Conservation (phyloP, 2,329 filamentous ascomycete species). For the Alternaria gansuensis region DNA sequence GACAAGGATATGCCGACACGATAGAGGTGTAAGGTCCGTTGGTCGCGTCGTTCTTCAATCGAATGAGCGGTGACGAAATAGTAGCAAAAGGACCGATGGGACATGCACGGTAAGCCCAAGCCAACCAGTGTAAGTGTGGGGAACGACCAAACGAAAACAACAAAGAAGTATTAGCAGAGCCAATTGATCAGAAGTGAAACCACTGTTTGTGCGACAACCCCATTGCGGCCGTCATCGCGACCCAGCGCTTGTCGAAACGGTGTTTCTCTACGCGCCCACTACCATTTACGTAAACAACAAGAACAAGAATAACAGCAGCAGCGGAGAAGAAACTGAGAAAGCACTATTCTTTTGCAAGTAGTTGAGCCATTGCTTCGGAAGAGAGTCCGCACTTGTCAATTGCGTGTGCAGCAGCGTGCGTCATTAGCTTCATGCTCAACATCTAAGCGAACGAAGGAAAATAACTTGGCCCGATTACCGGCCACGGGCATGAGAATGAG, state of each 20-base stretch:
- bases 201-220: slow-evolving; percentile 13
- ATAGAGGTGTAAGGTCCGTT: slow-evolving; percentile 21
- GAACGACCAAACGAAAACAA: slow-evolving; percentile 27
- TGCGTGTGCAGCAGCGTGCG: slow-evolving; percentile 40
- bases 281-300: not conserved
- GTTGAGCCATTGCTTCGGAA: slow-evolving; percentile 36
- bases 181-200: slow-evolving; percentile 8
- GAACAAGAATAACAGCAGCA: not conserved
- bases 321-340: not conserved
- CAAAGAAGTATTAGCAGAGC: slow-evolving; percentile 14
- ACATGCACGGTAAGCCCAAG: slow-evolving; percentile 27
- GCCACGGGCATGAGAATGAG: slow-evolving; percentile 23
- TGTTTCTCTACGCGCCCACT: slow-evolving; percentile 13
- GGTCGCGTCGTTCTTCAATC: slow-evolving; percentile 22
- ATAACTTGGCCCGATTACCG: slow-evolving; percentile 31
- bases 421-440: slow-evolving; percentile 36
- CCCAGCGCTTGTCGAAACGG: slow-evolving; percentile 27
- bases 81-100: slow-evolving; percentile 36
- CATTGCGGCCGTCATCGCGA: slow-evolving; percentile 10
- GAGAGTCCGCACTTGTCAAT: slow-evolving; percentile 34
- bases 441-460: slow-evolving; percentile 37
- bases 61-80: slow-evolving; percentile 39
- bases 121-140: slow-evolving; percentile 25
- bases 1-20: slow-evolving; percentile 15
- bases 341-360: slow-evolving; percentile 15